Conservation (phyloP, 768 basidiomycete species). For the Mycena crocata region DNA sequence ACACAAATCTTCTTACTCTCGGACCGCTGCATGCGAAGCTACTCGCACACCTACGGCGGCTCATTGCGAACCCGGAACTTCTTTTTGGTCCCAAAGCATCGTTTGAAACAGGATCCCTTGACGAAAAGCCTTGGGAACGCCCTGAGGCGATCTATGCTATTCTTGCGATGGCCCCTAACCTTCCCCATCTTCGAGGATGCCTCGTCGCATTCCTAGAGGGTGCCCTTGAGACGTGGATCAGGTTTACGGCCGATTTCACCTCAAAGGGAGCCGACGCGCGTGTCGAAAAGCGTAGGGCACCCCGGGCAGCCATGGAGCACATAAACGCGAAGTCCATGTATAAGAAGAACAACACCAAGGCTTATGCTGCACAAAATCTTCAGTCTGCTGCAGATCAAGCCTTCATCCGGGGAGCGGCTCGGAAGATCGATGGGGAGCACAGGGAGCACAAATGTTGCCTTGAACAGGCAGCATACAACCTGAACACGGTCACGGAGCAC, state of each 20-base stretch:
- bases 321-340: slow-evolving; percentile 5
- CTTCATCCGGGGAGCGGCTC: not conserved
- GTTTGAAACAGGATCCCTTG: not conserved
- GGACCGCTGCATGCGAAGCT: slow-evolving; percentile 15
- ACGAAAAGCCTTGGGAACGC: slow-evolving; percentile 18
- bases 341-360: not conserved
- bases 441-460: not conserved
- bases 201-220: slow-evolving; percentile 36
- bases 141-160: slow-evolving; percentile 21
- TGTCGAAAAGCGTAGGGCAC: not conserved
- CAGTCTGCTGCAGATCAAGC: not conserved
- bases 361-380: not conserved
- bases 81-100: not conserved
- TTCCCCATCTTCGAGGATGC: slow-evolving; percentile 8
- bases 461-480: not conserved
- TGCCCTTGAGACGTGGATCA: not conserved
- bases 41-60: not conserved
- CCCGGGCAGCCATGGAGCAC: not conserved
- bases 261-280: not conserved
- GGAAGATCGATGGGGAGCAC: not conserved
- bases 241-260: not conserved
- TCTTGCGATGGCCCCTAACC: not conserved
- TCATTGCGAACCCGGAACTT: slow-evolving; percentile 15
- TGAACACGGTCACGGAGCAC: not conserved
- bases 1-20: slow-evolving; percentile 16